Evolutionary conservation across 305 asterid genomes (phyloP).

Genomic region (Solanum hybrid): DNA sequence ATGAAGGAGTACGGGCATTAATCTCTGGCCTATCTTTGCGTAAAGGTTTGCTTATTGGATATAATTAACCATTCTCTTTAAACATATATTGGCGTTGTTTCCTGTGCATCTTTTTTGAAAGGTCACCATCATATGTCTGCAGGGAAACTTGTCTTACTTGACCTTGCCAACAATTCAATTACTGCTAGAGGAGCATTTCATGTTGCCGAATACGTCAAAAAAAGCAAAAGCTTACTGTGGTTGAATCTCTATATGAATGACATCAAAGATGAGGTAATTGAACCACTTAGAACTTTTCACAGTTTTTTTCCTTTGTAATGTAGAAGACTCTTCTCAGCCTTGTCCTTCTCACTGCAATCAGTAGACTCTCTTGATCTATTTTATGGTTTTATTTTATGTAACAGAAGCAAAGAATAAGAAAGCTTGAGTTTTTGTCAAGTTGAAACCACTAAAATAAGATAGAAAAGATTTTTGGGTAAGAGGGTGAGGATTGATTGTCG

Average conservation of each 20-base stretch:
- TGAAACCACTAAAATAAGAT: neutral
- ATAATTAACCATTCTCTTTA: neutral
- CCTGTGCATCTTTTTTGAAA: neutral
- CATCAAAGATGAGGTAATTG: conserved; percentile 72
- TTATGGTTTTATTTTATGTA: neutral
- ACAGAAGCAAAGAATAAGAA: neutral
- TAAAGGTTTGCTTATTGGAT: conserved; percentile 42
- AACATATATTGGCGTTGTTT: neutral
- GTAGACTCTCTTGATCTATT: neutral
- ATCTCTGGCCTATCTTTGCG: conserved; percentile 66
- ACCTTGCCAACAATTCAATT: conserved; percentile 81
- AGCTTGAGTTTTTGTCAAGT: neutral
- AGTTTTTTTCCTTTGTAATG: neutral
- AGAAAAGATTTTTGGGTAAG: neutral
- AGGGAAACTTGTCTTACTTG: conserved; percentile 72
- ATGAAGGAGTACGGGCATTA: conserved; percentile 86
- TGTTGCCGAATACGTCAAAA: conserved; percentile 78
- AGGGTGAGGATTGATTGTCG: neutral
- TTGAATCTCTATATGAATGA: conserved; percentile 88
- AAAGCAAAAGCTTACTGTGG: conserved; percentile 76
- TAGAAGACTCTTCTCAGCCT: neutral
- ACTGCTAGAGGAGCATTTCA: conserved; percentile 65
- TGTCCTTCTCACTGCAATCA: neutral
- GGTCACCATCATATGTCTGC: conserved; percentile 6
- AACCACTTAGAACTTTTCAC: neutral